phyloP scores from a whole-genome alignment of 2,329 filamentous ascomycete species.

The Colletotrichum higginsianum region DNA sequence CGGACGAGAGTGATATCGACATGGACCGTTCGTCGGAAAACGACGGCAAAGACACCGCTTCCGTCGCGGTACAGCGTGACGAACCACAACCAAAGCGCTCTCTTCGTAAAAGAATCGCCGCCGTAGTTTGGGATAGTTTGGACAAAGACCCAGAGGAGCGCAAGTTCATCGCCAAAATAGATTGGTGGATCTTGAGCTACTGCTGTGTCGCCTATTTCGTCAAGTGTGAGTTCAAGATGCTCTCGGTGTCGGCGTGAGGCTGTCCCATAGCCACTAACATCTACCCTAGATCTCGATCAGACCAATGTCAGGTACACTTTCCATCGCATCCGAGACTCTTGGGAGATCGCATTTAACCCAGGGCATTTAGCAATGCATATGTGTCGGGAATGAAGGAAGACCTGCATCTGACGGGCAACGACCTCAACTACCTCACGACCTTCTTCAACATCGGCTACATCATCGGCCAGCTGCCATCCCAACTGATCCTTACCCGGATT shows the following conservation, averaged over 20 bases:
- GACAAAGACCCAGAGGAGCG: slow-evolving; percentile 53
- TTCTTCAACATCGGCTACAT: slow-evolving; percentile 74
- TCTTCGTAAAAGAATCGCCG: slow-evolving; percentile 41
- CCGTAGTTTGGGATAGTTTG: slow-evolving; percentile 51
- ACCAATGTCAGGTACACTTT: neutral
- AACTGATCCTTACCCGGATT: slow-evolving; percentile 56
- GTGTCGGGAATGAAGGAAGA: slow-evolving; percentile 66
- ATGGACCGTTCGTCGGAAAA: neutral
- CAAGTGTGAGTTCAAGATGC: slow-evolving; percentile 47
- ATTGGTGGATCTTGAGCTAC: slow-evolving; percentile 55
- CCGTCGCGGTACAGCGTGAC: slow-evolving; percentile 10
- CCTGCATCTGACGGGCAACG: slow-evolving; percentile 64
- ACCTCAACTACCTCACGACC: slow-evolving; percentile 67
- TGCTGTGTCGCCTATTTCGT: slow-evolving; percentile 56
- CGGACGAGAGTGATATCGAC: neutral
- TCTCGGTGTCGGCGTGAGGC: neutral
- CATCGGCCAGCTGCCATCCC: slow-evolving; percentile 59
- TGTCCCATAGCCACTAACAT: neutral
- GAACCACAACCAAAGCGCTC: slow-evolving; percentile 4
- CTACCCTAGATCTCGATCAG: neutral
- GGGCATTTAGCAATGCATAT: slow-evolving; percentile 55
- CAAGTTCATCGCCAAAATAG: slow-evolving; percentile 51
- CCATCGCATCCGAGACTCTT: neutral
- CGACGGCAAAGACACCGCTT: slow-evolving; percentile 45
- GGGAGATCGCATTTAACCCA: slow-evolving; percentile 1